phyloP scores from a whole-genome alignment of 345 rosid genomes.

The Noccaea caerulescens region DNA sequence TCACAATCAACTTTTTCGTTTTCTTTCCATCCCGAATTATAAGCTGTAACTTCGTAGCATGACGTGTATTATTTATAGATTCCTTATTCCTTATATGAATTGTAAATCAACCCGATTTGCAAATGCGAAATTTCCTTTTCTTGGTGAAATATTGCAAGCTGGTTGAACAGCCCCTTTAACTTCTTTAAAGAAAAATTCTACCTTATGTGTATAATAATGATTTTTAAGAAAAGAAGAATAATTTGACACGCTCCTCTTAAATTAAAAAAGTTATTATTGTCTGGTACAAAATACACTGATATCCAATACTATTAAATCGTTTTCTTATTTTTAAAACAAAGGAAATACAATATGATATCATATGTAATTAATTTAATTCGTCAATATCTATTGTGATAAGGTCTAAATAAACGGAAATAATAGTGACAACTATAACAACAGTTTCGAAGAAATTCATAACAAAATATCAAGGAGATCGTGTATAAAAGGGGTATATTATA shows the following conservation, averaged over 20 bases:
- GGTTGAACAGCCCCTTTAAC: background rate
- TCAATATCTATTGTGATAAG: background rate
- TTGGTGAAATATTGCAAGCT: background rate
- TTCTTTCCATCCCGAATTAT: constrained; percentile 12
- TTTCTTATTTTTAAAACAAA: background rate
- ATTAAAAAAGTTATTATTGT: background rate
- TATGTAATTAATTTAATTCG: background rate
- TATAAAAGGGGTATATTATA: background rate
- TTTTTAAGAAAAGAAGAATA: no score
- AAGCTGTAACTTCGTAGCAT: background rate
- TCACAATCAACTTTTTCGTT: background rate
- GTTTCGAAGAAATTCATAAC: background rate
- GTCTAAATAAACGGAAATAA: background rate
- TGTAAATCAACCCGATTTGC: constrained; percentile 20
- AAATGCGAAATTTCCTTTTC: background rate
- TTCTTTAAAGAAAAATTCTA: no score
- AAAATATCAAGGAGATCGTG: background rate
- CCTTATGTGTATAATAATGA: no score
- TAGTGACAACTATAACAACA: background rate
- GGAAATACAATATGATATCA: background rate
- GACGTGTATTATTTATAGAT: background rate
- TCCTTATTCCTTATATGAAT: background rate
- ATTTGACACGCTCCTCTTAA: background rate
- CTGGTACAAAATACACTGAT: background rate
- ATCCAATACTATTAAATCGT: background rate